Evolutionary conservation across 345 rosid genomes (phyloP), one percentile per base, ranked within the genome.

Genomic region (Citrus reticulata): DNA sequence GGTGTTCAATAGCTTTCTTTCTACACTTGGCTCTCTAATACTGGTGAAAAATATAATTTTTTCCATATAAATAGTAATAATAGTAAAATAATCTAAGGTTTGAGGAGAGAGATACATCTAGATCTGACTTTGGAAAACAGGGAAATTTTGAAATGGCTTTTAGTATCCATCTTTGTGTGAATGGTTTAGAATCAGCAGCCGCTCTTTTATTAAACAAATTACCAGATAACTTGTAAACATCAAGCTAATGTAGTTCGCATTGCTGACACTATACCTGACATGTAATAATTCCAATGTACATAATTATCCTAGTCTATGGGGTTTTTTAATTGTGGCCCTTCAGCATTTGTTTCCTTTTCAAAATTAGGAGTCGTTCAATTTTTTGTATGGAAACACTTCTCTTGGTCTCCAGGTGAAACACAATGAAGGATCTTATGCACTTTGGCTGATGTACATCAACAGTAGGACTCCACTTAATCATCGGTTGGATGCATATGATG

Each of bases 371-470:
- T 57, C 5, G 66, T 79, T 65, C 75, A 74, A 80, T 73, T 75
- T 79, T 79, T 79, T 87, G 82, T 86, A 51, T 89, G 84, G 88
- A 83, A 81, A 83, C 74, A 70, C 76, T 73, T 74, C 73, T 70
- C 70, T 82, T 78, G 77, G 60, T 79, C 83, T 88, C 84, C 95
- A 96, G 99, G 97, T 93, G 75, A 87, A 86, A 87, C 84, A 78
- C 80, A 85, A 87, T 82, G 89, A 81, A 79, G 74, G 85, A 80
- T 96, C 97, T 14, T 96, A 96, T 70, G 93, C 77, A 84, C 89
- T 94, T 74, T 92, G 99, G 98, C 92, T 96, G 69, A 84, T 93
- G 89, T 93, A 90, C 89, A 87, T 94, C 87, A 88, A 96, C 90
- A 94, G 93, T 84, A 93, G 94, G 49, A 81, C 75, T 61, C 88